These are phyloP conservation scores for Venturiaceae sp. DNA, from an alignment of 2,329 filamentous ascomycete species.

Conservation along the genomic window DNA sequence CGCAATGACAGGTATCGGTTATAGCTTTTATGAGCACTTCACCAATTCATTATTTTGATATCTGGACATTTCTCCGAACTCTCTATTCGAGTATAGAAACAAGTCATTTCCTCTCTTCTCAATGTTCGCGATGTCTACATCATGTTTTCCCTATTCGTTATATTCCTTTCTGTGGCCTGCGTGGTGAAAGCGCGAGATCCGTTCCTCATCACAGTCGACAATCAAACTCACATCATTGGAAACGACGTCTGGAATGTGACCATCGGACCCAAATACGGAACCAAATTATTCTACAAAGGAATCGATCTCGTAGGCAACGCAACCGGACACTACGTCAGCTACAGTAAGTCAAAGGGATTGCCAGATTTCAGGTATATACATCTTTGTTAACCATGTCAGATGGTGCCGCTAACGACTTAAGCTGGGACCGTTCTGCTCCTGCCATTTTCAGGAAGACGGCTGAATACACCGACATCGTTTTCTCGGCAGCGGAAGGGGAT, in stretches of 20 bases:
- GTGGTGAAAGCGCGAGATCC: conserved; percentile 4
- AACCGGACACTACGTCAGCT: conserved; percentile 34
- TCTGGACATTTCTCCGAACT: neutral
- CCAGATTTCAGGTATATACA: neutral
- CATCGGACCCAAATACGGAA: conserved; percentile 26
- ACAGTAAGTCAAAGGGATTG: conserved; percentile 22
- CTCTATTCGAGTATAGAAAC: neutral
- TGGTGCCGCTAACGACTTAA: conserved; percentile 26
- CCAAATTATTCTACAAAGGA: conserved; percentile 30
- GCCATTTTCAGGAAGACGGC: conserved; percentile 29
- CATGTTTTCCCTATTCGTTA: neutral
- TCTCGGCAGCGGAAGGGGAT: conserved; percentile 37
- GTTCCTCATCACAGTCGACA: conserved; percentile 23
- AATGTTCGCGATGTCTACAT: too few relatives aligned
- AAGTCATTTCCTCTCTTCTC: neutral
- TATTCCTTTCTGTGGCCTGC: neutral
- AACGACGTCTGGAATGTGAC: conserved; percentile 34
- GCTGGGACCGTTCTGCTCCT: conserved; percentile 34
- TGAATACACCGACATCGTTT: conserved; percentile 39
- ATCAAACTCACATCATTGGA: conserved; percentile 27
- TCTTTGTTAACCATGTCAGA: neutral
- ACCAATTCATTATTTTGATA: neutral
- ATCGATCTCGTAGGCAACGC: conserved; percentile 32
- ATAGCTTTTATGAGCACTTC: neutral
- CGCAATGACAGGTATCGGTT: neutral